A percentile compares a stretch with the other conserved stretches of the same genome.
These are phyloP conservation scores for Malus sieversii DNA, from an alignment of 306 rosid genomes.

Conservation along the genomic window DNA sequence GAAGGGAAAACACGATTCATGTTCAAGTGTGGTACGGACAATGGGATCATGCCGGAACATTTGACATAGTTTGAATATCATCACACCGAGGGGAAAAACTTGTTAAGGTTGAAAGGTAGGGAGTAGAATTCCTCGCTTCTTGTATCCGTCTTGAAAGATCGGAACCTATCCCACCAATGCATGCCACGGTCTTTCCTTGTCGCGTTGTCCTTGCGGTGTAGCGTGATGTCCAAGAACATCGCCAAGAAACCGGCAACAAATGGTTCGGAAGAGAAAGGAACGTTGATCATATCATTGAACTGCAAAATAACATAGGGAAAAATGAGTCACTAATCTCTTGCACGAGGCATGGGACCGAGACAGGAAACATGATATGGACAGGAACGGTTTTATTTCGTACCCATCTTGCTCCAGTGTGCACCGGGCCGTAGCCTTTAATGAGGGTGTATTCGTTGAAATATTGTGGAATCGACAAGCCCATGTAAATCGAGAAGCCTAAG, in stretches of 20 bases:
- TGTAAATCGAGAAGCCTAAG: slow-evolving; percentile 77
- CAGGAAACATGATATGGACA: not conserved
- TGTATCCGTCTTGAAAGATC: slow-evolving; percentile 65
- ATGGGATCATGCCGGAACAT: not conserved
- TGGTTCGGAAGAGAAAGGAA: slow-evolving; percentile 77
- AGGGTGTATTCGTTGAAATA: slow-evolving; percentile 92
- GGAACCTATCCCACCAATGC: slow-evolving; percentile 87
- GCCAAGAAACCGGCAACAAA: slow-evolving; percentile 77
- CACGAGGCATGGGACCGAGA: not conserved
- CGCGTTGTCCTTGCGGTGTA: slow-evolving; percentile 59
- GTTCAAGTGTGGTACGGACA: not conserved
- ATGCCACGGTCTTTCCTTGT: slow-evolving; percentile 70
- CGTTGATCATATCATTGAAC: slow-evolving; percentile 94
- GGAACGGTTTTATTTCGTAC: slow-evolving; percentile 24
- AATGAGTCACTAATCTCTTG: not conserved
- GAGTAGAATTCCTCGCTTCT: slow-evolving; percentile 88
- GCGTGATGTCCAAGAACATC: slow-evolving; percentile 52
- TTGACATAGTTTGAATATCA: slow-evolving; percentile 18
- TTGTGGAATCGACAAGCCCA: slow-evolving; percentile 90
- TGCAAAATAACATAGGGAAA: slow-evolving; percentile 19
- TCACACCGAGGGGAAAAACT: slow-evolving; percentile 90
- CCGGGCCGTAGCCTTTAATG: slow-evolving; percentile 76
- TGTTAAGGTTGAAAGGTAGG: slow-evolving; percentile 85
- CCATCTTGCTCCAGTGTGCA: slow-evolving; percentile 89
- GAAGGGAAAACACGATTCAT: not conserved